Conservation (phyloP, 1,284 basidiomycete species). For the Tilletia caries region DNA sequence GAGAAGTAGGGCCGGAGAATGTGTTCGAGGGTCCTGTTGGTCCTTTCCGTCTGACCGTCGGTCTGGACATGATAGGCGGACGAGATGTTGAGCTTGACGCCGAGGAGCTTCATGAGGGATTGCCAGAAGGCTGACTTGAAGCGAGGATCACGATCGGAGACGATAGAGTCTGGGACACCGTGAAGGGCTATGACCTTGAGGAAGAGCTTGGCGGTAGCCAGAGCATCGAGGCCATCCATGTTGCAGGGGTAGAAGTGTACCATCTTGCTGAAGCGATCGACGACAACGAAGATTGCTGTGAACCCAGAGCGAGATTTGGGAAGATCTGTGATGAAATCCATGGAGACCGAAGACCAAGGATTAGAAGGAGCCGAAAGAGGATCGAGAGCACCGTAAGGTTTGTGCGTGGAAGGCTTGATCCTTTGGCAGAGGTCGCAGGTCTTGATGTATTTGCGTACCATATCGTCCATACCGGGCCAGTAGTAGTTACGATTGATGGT, state of each 20-base stretch:
- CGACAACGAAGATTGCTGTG: constrained; percentile 17
- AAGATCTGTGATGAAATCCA: constrained; percentile 12
- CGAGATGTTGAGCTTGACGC: constrained; percentile 37
- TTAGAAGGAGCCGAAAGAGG: background rate
- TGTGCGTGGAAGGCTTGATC: background rate
- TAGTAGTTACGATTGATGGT: constrained; percentile 42
- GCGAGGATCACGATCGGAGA: constrained; percentile 8
- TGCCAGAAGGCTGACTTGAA: constrained; percentile 7
- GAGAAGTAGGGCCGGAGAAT: constrained; percentile 53
- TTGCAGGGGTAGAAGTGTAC: constrained; percentile 21
- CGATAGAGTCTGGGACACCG: constrained; percentile 2
- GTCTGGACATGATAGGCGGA: constrained; percentile 48
- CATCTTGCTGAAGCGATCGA: constrained; percentile 18
- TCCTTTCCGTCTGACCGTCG: constrained; percentile 58
- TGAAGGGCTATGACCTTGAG: background rate
- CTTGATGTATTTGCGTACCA: background rate
- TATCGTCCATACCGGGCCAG: constrained; percentile 54
- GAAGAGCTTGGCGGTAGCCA: background rate
- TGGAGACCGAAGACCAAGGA: constrained; percentile 10
- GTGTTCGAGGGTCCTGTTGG: constrained; percentile 48
- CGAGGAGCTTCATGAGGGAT: constrained; percentile 16
- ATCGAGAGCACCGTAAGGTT: background rate
- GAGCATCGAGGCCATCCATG: background rate
- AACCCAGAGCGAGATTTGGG: background rate
- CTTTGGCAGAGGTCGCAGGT: constrained; percentile 15